Percentiles rank a stretch among this genome's conserved stretches.
Conservation (phyloP, 192 early-diverging fungal species). For the Cladochytrium replicatum region DNA sequence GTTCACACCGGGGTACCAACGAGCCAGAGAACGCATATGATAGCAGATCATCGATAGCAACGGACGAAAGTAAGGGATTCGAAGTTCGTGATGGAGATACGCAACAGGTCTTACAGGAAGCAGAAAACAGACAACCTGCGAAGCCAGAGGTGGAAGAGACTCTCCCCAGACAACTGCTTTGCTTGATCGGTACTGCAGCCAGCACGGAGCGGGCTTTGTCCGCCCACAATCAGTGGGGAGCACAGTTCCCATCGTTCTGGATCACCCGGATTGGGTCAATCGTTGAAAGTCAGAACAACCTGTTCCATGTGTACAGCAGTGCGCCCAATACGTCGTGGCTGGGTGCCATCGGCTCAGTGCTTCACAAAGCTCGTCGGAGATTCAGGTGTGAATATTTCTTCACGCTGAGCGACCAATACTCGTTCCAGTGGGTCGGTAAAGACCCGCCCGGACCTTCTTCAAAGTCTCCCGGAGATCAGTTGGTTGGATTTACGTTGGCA, state of each 20-base stretch:
- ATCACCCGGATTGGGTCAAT: too few species aligned
- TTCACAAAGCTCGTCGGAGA: neutral
- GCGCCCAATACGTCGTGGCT: constrained; percentile 16
- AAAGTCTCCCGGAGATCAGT: neutral
- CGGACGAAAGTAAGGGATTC: too few species aligned
- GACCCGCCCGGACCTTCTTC: too few species aligned
- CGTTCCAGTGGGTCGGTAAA: constrained; percentile 2
- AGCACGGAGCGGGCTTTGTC: constrained; percentile 14
- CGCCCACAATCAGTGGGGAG: constrained; percentile 16
- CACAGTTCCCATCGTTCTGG: constrained; percentile 14
- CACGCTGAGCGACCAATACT: constrained; percentile 20
- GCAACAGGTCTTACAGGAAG: too few species aligned
- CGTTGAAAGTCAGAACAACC: too few species aligned
- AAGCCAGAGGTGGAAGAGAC: too few species aligned
- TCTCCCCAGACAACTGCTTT: too few species aligned
- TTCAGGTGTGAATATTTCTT: constrained; percentile 23
- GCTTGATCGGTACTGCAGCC: constrained; percentile 26
- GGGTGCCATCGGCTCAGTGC: constrained; percentile 14
- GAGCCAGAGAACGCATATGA: too few species aligned
- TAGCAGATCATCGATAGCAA: too few species aligned
- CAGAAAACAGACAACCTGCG: too few species aligned
- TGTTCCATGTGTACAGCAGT: constrained; percentile 7
- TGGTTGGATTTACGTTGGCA: neutral
- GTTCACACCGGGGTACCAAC: too few species aligned
- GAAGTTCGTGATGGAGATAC: too few species aligned